Evolutionary conservation across 768 basidiomycete genomes (phyloP), one percentile per base, ranked within the genome.

Genomic region (Austroboletus eburneus): DNA sequence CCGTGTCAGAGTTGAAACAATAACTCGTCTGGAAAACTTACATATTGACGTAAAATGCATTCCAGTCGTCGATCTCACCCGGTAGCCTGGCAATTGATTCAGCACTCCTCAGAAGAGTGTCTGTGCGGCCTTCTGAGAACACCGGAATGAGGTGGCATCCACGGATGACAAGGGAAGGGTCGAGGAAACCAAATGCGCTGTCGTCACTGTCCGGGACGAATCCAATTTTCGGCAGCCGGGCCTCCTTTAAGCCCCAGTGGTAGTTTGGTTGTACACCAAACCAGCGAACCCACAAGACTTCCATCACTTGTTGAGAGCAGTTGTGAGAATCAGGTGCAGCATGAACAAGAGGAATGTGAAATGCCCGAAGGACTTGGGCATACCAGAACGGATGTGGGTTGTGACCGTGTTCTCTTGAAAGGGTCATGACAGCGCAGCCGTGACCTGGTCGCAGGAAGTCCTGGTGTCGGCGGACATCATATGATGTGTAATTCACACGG

Each of bases 401-500:
- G 6, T 35, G 21, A 4, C 39, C 40, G 10, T 58, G 47, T 45
- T 56, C 56, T 2, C 22, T 22, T 3, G 57, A 48, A n/a, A 49
- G 48, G 6, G 54, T 43, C 59, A 64, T 63, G 9, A 66, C 34
- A 18, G 49, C 38, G 17, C 44, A 50, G n/a, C 62, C 45, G 3
- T 36, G 51, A 1, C 51, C 36, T 1, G 55, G 56, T 10, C 42
- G 42, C 10, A 10, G 25, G 10, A 17, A 25, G 6, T 60, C 60
- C 12, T 55, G 43, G 17, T 38, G 41, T 1, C 50, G 32, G 0
- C 48, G 51, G 12, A 62, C 32, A 34, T 60, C 16, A 14, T 33
- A 33, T 7, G 32, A 9, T 5, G 32, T 62, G 36, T 47, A 62
- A 27, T 54, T 51, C 8, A 57, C 3, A 1, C 27, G 39, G 13